phyloP scores from a whole-genome alignment of 441 rosid genomes.

The Croton setiger region DNA sequence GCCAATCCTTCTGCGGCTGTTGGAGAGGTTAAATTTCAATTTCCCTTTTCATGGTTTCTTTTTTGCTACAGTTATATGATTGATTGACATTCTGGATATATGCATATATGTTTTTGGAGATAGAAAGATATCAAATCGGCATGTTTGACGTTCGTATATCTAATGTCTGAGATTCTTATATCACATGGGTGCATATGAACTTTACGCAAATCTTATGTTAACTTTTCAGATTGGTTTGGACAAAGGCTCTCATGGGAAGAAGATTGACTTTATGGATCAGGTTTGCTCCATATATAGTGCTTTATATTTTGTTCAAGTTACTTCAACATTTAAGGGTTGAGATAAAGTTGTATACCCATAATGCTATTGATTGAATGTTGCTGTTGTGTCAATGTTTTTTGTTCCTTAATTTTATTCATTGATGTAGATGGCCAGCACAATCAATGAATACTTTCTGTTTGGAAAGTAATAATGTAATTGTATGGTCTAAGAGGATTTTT shows the following conservation, averaged over 20 bases:
- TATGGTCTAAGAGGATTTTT: neutral
- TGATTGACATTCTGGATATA: neutral
- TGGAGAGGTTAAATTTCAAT: slow-evolving; percentile 62
- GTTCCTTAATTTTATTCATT: neutral
- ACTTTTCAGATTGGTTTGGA: slow-evolving; percentile 74
- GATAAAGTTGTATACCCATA: neutral
- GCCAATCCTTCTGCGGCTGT: slow-evolving; percentile 80
- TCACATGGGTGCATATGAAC: slow-evolving; percentile 11
- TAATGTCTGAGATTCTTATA: neutral
- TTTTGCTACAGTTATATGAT: neutral
- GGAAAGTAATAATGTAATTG: neutral
- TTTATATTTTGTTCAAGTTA: neutral
- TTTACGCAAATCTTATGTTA: slow-evolving; percentile 9
- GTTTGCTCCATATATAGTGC: slow-evolving; percentile 23
- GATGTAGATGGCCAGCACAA: neutral
- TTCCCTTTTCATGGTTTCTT: slow-evolving; percentile 7
- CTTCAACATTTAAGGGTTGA: neutral
- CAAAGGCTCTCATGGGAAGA: slow-evolving; percentile 67
- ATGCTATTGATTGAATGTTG: neutral
- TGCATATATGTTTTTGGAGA: neutral
- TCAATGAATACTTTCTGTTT: neutral
- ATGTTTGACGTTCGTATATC: neutral
- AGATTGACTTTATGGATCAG: slow-evolving; percentile 68
- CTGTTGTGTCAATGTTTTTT: neutral
- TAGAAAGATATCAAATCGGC: neutral